These are phyloP conservation scores for Ophiognomonia clavigignenti-juglandacearum DNA, from an alignment of 2,329 filamentous ascomycete species.

Conservation along the genomic window DNA sequence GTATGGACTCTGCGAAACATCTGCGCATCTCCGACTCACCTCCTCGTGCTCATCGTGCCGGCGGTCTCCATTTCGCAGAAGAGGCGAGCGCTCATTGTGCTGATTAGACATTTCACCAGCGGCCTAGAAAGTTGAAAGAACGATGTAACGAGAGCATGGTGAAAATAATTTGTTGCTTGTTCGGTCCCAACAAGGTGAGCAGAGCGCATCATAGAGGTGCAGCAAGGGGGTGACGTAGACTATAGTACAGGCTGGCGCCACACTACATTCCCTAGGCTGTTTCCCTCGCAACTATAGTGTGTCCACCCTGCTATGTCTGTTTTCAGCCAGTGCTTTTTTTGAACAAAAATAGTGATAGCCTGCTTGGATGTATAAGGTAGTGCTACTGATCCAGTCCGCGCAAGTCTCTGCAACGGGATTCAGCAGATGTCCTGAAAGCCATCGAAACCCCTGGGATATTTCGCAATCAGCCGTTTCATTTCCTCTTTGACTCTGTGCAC, in stretches of 20 bases:
- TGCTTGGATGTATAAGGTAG: too few relatives aligned
- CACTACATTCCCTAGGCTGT: too few relatives aligned
- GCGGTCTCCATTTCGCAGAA: not conserved
- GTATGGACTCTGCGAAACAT: not conserved
- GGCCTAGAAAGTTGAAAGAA: not conserved
- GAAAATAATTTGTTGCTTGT: not conserved
- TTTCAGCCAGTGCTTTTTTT: too few relatives aligned
- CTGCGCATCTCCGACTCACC: not conserved
- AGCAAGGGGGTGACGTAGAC: not conserved
- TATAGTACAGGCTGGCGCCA: not conserved
- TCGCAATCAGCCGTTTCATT: too few relatives aligned
- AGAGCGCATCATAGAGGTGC: not conserved
- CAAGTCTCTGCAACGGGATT: too few relatives aligned
- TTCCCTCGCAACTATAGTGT: too few relatives aligned
- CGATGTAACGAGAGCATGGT: not conserved
- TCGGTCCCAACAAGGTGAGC: not conserved
- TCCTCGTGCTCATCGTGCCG: conserved; percentile 1
- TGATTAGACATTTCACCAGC: conserved; percentile 7
- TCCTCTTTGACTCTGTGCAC: too few relatives aligned
- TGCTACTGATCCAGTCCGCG: too few relatives aligned
- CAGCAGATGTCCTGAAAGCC: too few relatives aligned
- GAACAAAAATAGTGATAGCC: too few relatives aligned
- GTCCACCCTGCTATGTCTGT: too few relatives aligned
- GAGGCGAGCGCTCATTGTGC: conserved; percentile 9
- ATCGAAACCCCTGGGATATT: too few relatives aligned